Evolutionary conservation across 2,329 filamentous ascomycete genomes (phyloP).

Genomic region (Parafenestella ontariensis): DNA sequence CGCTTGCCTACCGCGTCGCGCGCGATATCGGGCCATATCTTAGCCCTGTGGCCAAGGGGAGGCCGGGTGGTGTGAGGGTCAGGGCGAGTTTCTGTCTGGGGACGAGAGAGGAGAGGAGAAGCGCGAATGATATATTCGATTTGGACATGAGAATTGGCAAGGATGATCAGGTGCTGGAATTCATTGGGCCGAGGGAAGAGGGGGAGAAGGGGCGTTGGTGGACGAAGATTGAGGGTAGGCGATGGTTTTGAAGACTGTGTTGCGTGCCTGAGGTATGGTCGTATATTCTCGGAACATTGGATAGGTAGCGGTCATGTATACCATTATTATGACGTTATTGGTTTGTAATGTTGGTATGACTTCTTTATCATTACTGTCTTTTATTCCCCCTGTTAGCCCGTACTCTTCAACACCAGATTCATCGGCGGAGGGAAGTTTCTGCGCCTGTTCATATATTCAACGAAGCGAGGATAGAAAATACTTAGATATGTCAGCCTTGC

Average conservation of each 20-base stretch:
- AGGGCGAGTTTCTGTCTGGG: conserved; percentile 56
- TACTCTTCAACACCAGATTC: too few relatives aligned
- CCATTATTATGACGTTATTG: too few relatives aligned
- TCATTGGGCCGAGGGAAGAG: conserved; percentile 55
- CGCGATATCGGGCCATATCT: conserved; percentile 51
- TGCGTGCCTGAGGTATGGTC: not conserved
- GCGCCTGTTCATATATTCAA: too few relatives aligned
- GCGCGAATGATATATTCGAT: conserved; percentile 54
- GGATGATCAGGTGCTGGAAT: conserved; percentile 50
- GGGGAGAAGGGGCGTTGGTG: conserved; percentile 50
- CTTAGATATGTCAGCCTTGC: not conserved
- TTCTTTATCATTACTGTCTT: not conserved
- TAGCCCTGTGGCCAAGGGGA: conserved; percentile 49
- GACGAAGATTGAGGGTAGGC: conserved; percentile 51
- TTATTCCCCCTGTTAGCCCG: too few relatives aligned
- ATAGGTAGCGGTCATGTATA: not conserved
- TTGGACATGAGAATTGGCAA: conserved; percentile 53
- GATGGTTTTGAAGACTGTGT: conserved; percentile 52
- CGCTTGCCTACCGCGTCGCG: conserved; percentile 51
- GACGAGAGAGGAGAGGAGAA: conserved; percentile 24
- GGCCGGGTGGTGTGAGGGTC: conserved; percentile 52
- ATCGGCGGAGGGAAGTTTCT: too few relatives aligned
- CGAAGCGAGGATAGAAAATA: not conserved
- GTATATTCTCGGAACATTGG: not conserved
- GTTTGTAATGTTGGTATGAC: not conserved